phyloP scores from a whole-genome alignment of 345 rosid species.

The Lepidium didymum region DNA sequence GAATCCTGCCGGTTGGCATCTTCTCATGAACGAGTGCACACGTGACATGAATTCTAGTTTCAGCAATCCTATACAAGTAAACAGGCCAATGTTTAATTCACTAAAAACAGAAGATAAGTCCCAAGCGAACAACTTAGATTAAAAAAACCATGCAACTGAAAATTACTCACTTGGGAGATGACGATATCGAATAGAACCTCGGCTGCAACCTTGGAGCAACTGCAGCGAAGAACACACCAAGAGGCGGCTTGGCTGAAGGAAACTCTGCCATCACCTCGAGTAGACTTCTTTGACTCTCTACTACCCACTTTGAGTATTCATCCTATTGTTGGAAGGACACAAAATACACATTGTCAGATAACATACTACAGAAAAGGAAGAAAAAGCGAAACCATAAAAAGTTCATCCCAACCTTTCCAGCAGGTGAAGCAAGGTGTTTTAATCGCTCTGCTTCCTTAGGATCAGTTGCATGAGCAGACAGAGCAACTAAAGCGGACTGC shows the following conservation, averaged over 20 bases:
- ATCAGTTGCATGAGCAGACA: conserved; percentile 92
- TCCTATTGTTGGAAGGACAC: conserved; percentile 42
- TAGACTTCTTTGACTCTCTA: conserved; percentile 86
- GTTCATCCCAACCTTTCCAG: conserved; percentile 66
- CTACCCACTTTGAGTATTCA: conserved; percentile 86
- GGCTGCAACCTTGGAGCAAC: conserved; percentile 94
- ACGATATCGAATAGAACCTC: conserved; percentile 93
- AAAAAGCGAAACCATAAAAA: neutral
- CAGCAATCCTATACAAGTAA: conserved; percentile 52
- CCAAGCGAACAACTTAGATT: neutral
- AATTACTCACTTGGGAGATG: conserved; percentile 73
- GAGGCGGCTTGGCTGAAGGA: conserved; percentile 87
- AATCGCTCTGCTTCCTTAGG: conserved; percentile 85
- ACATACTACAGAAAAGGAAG: neutral
- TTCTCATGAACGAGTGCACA: conserved; percentile 89
- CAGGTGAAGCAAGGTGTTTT: conserved; percentile 76
- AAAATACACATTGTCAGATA: neutral
- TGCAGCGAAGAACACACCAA: conserved; percentile 95
- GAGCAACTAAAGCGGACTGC: conserved; percentile 83
- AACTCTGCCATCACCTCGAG: conserved; percentile 95
- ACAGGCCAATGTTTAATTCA: neutral
- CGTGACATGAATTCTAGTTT: conserved; percentile 86
- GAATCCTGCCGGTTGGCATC: conserved; percentile 76
- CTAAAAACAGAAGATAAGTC: neutral
- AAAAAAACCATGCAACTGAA: neutral